Evolutionary conservation across 1,284 basidiomycete species (phyloP).

Genomic region (Microbotryum scabiosae): DNA sequence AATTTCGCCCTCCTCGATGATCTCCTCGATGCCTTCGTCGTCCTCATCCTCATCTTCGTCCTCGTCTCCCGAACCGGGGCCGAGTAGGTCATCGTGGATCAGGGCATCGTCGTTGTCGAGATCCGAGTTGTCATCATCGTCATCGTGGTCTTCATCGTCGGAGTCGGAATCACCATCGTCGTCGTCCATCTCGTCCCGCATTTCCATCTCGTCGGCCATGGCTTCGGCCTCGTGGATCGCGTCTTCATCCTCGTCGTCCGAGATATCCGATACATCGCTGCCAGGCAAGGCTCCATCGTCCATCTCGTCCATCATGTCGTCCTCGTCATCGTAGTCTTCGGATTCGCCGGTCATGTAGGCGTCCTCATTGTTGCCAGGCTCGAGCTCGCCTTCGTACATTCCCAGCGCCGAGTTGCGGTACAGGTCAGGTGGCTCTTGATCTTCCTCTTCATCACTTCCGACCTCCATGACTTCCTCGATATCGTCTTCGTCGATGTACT

Average conservation of each 20-base stretch:
- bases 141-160: constrained; percentile 14
- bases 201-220: constrained; percentile 8
- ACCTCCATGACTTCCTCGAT: constrained; percentile 54
- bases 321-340: constrained; percentile 38
- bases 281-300: constrained; percentile 15
- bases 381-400: constrained; percentile 56
- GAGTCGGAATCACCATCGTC: constrained; percentile 15
- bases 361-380: constrained; percentile 34
- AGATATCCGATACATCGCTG: constrained; percentile 32
- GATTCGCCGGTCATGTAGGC: constrained; percentile 32
- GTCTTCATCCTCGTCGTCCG: constrained; percentile 30
- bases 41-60: constrained; percentile 55
- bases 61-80: constrained; percentile 7
- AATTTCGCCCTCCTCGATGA: constrained; percentile 49
- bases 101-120: background rate
- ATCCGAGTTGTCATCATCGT: constrained; percentile 7
- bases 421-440: constrained; percentile 75
- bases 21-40: constrained; percentile 13
- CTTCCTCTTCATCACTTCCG: constrained; percentile 51
- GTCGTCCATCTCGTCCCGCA: constrained; percentile 7
- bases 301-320: constrained; percentile 43
- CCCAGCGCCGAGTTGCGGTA: constrained; percentile 95
- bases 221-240: constrained; percentile 8
- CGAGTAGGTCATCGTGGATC: constrained; percentile 15
- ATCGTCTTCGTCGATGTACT: constrained; percentile 44